Evolutionary conservation across 2,329 filamentous ascomycete species (phyloP), one percentile per base, ranked within the genome.

Genomic region (Madurella mycetomatis): DNA sequence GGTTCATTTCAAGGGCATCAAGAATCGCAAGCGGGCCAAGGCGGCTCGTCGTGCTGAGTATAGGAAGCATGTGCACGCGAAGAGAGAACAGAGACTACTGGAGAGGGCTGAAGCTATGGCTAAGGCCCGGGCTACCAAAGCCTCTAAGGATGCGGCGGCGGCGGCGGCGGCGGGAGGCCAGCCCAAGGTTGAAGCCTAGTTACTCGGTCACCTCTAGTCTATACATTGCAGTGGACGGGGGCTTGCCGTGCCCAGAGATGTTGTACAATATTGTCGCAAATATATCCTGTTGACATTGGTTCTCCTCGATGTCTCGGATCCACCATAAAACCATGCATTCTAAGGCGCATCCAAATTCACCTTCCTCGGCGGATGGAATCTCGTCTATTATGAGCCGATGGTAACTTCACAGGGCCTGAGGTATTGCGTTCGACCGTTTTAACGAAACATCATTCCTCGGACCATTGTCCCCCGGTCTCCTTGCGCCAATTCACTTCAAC

Each of bases 11-110:
- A 45, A 32, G 5, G 56, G 43, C 39, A 56, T 60, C 59, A 62
- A 61, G 61, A 51, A 60, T 52, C 59, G 59, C 51, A 64, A 64
- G 62, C 52, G 63, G 32, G 63, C 54, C 41, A 62, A 56, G 59
- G 51, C 59, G n/a, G 61, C 47, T 13, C 55, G 62, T 1, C 60
- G 62, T 46, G 60, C 59, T 48, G 57, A 64, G 55, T 63, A 64
- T 56, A 61, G 56, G 53, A 46, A 42, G 15, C 51, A 47, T 18
- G 60, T 63, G 12, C 59, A 56, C 47, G 62, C 58, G 42, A 66
- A 66, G 58, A 56, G 62, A 19, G 56, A 56, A 37, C 45, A 51
- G 54, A 60, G 49, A 47, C 34, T 59, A 16, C 57, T 59, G 46
- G 57, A 63, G 57, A 49, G 59, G 42, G 52, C 54, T 4, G 59